Base-by-base conservation (phyloP, 176 grass and related monocot genomes). In the Canna indica region DNA sequence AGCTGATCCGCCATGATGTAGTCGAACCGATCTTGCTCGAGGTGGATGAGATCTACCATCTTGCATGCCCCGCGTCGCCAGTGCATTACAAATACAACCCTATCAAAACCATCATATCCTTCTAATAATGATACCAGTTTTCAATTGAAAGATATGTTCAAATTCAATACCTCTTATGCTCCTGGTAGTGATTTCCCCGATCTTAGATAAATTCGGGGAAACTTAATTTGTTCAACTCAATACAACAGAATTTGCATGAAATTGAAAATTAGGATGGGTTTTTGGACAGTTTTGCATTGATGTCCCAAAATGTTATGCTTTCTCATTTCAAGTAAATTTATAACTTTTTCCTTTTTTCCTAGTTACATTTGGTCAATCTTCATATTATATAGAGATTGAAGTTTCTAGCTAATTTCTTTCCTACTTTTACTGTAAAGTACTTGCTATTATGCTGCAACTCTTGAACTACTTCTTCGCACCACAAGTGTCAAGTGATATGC, bases 71-170 rank as follows among this genome's bases (percentile, higher is more conserved):
- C 5, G 93, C 93, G 1, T 97, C 88, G 14, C 93, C 88, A 30
- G 89, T 92, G 71, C 84, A 97, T 78, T 97, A 92, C 86, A 97
- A 97, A 72, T 92, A 81, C 64, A 97, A 92, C 68, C 93, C 93
- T 59, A 92, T 97, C 86, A 97, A 97, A 75, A 93, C 94, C 42
- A 92, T 97, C 82, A 92, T 97, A 92, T 88, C 94, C 86, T 97
- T 83, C 59, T 47, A 29, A 1, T 77, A 46, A 56, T 17, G 15
- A 50, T 46, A 61, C 33, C 15, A 18, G 46, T 52, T 56, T 26
- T 29, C 62, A 54, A 31, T 62, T 69, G 47, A 32, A 44, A 11
- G 29, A 31, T 71, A n/a, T 67, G 69, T 22, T 46, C 64, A 68
- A 54, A 44, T 76, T 59, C 61, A 42, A 41, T 11, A 34, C 36